These are phyloP conservation scores for Uronychia binucleata DNA, from an alignment of 73 alveolate species.

Conservation along the genomic window DNA sequence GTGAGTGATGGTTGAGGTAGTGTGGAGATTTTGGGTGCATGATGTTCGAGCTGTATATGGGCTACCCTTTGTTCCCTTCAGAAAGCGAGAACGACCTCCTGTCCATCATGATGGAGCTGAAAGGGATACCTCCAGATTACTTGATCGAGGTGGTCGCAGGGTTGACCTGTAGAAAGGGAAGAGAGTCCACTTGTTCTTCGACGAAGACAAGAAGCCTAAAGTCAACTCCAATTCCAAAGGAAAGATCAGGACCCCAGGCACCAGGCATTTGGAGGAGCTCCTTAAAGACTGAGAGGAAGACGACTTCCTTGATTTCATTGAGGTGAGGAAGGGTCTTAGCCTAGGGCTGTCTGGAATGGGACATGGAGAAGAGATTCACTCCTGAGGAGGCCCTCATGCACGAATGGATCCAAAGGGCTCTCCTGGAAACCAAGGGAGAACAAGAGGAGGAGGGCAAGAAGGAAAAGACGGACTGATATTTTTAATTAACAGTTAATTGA, in stretches of 20 bases:
- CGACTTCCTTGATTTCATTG: conserved; percentile 64
- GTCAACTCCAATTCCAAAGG: conserved; percentile 32
- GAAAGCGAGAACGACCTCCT: conserved; percentile 66
- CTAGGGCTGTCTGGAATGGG: conserved; percentile 71
- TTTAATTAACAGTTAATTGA: too few species aligned
- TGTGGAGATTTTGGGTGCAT: conserved; percentile 80
- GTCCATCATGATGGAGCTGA: conserved; percentile 47
- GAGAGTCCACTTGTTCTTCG: conserved; percentile 29
- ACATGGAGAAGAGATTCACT: conserved; percentile 77
- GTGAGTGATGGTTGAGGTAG: too few species aligned
- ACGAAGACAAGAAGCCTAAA: conserved; percentile 26
- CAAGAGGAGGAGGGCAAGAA: neutral
- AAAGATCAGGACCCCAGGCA: conserved; percentile 27
- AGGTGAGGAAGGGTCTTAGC: conserved; percentile 28
- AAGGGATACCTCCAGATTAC: conserved; percentile 72
- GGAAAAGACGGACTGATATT: neutral
- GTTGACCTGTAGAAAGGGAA: conserved; percentile 8
- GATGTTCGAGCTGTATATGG: conserved; percentile 63
- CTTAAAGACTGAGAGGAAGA: neutral
- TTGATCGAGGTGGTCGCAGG: conserved; percentile 32
- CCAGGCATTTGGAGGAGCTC: neutral
- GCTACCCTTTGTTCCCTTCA: conserved; percentile 73
- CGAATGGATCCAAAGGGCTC: conserved; percentile 47
- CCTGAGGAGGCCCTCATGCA: conserved; percentile 87
- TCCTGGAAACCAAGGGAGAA: neutral